These are phyloP conservation scores for Pinus tabuliformis DNA, from an alignment of 75 land plant genomes.

Conservation along the genomic window DNA sequence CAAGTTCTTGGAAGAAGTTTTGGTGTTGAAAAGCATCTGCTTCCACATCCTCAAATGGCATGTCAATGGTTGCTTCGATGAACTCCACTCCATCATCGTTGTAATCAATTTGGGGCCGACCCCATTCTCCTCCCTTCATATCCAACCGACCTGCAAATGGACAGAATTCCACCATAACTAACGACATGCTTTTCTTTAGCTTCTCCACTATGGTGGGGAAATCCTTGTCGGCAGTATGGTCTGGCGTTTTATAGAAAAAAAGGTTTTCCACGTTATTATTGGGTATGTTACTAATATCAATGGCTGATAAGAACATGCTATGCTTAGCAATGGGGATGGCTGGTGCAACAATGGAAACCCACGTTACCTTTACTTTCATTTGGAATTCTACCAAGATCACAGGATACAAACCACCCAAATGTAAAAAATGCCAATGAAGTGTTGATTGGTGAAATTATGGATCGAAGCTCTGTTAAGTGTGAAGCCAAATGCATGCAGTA, in stretches of 20 bases:
- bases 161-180: constrained; percentile 1
- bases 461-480: too few relatives aligned
- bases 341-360: not conserved
- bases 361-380: not conserved
- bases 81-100: not conserved
- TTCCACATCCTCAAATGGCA: not conserved
- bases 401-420: too few relatives aligned
- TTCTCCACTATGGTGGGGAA: not conserved
- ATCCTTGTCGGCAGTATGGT: too few relatives aligned
- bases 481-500: too few relatives aligned
- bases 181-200: constrained; percentile 11
- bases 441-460: too few relatives aligned
- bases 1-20: not conserved
- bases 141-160: constrained; percentile 19
- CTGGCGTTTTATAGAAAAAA: not conserved
- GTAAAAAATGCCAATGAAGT: too few relatives aligned
- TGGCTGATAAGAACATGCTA: not conserved
- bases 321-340: not conserved
- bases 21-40: not conserved
- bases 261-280: not conserved
- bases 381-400: not conserved
- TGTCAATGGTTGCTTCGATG: not conserved
- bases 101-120: not conserved
- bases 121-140: not conserved
- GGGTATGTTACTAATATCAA: constrained; percentile 9